Evolutionary conservation across 1,284 basidiomycete species (phyloP), one percentile per base, ranked within the genome.

Genomic region (Prillingera fragicola): DNA sequence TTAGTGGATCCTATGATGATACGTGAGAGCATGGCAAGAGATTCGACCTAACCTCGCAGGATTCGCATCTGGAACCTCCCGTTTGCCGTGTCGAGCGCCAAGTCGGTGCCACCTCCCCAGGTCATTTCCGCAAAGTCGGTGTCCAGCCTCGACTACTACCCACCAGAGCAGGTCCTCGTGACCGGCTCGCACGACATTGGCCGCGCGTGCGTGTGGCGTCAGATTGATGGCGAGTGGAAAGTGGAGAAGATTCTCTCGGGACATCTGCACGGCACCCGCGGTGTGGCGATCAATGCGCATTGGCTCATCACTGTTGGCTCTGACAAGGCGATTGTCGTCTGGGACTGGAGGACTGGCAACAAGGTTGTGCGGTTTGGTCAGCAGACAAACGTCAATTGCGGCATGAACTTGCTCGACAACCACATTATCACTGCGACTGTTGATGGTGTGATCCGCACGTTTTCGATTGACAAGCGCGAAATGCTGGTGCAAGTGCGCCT

Each of bases 181-280:
- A 87, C 87, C 18, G 90, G 90, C 0, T 88, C 90, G 67, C 88
- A 92, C 55, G 90, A 94, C 60, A 83, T 91, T 41, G 90, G 89
- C 78, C 84, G 69, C 18, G 81, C 71, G 8, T 85, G 87, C 54
- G 75, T 90, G 13, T 89, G 82, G 73, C 85, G 83, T 9, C 83
- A 83, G 3, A 69, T 85, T 17, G 87, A 84, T 0, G 43, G 50
- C 24, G 51, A 48, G 15, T 90, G 85, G 70, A 80, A 80, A 1
- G 82, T 84, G 3, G 70, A 87, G 15, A 85, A 87, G 64, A 85
- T 86, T 66, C 77, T 92, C n/a, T 80, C 83, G 0, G 88, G 89
- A 1, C 74, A 74, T 53, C 50, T 51, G 52, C 63, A 66, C 35
- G 63, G 71, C 1, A 62, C 62, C 3, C 38, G 64, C 26, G 59